These are phyloP conservation scores for Euptelea pleiosperma DNA, from an alignment of 164 flowering plant species.

Conservation along the genomic window DNA sequence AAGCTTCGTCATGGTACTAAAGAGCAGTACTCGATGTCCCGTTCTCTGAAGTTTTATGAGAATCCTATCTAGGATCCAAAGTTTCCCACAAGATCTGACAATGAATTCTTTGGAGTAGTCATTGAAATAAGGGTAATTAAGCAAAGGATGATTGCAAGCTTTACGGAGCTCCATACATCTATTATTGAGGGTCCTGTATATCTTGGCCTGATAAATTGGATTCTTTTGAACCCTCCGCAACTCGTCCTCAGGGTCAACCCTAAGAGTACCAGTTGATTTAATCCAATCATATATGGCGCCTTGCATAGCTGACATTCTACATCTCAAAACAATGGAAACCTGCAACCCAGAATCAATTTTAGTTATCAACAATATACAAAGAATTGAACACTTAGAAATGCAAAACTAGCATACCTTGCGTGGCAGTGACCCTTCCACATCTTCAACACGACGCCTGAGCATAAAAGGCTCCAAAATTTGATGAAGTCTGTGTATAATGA, in stretches of 20 bases:
- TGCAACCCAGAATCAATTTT: constrained; percentile 31
- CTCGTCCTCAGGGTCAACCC: constrained; percentile 98
- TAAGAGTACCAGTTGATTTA: constrained; percentile 86
- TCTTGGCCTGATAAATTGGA: constrained; percentile 68
- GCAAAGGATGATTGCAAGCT: constrained; percentile 96
- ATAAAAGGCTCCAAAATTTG: constrained; percentile 99
- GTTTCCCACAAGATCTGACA: constrained; percentile 91
- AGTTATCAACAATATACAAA: constrained; percentile 8
- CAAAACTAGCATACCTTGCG: constrained; percentile 60
- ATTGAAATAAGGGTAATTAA: constrained; percentile 82
- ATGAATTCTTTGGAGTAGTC: constrained; percentile 85
- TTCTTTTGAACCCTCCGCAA: constrained; percentile 59
- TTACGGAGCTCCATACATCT: constrained; percentile 98
- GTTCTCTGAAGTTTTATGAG: constrained; percentile 88
- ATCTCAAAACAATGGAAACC: constrained; percentile 85
- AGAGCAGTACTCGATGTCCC: constrained; percentile 93
- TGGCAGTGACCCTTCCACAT: constrained; percentile 99
- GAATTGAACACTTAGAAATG: neutral
- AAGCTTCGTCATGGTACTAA: constrained; percentile 98
- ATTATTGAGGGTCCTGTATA: constrained; percentile 67
- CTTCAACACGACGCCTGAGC: constrained; percentile 99
- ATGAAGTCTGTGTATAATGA: constrained; percentile 95
- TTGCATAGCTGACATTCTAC: constrained; percentile 96
- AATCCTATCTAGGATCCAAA: constrained; percentile 92
- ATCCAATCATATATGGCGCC: constrained; percentile 97